Conservation (phyloP, 352 stramenopile genomes). For the Phytophthora multivora region DNA sequence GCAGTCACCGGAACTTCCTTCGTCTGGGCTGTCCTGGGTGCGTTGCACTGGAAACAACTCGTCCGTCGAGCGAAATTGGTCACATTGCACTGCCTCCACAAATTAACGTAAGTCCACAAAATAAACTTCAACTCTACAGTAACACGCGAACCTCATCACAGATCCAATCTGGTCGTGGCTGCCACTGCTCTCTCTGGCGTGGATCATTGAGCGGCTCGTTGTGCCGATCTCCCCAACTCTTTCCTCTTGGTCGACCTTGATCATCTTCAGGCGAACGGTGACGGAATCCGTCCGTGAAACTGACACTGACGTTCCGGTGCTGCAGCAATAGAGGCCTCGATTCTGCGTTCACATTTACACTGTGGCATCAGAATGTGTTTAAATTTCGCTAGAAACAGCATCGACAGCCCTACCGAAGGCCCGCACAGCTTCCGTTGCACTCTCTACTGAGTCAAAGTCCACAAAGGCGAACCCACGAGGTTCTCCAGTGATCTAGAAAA, state of each 20-base stretch:
- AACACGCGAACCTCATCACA: constrained; percentile 58
- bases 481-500: constrained; percentile 51
- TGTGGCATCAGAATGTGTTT: constrained; percentile 1
- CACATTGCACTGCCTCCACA: constrained; percentile 57
- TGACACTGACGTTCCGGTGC: constrained; percentile 45
- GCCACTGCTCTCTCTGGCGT: constrained; percentile 21
- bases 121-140: background rate
- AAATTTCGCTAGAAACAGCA: background rate
- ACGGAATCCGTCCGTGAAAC: constrained; percentile 52
- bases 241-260: constrained; percentile 7
- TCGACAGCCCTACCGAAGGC: constrained; percentile 51
- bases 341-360: constrained; percentile 31
- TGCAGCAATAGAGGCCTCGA: constrained; percentile 61
- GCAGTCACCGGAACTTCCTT: constrained; percentile 41
- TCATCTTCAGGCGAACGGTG: constrained; percentile 20
- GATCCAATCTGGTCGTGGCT: constrained; percentile 67
- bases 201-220: constrained; percentile 7
- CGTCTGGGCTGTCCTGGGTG: constrained; percentile 34
- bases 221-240: constrained; percentile 8
- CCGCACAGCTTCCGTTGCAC: constrained; percentile 54
- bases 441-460: constrained; percentile 66
- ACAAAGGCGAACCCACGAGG: constrained; percentile 82
- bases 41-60: constrained; percentile 77
- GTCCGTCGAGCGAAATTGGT: constrained; percentile 72
- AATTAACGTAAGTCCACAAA: constrained; percentile 4